phyloP scores from a whole-genome alignment of 2,329 filamentous ascomycete species.

The Blastomyces emzantsi region DNA sequence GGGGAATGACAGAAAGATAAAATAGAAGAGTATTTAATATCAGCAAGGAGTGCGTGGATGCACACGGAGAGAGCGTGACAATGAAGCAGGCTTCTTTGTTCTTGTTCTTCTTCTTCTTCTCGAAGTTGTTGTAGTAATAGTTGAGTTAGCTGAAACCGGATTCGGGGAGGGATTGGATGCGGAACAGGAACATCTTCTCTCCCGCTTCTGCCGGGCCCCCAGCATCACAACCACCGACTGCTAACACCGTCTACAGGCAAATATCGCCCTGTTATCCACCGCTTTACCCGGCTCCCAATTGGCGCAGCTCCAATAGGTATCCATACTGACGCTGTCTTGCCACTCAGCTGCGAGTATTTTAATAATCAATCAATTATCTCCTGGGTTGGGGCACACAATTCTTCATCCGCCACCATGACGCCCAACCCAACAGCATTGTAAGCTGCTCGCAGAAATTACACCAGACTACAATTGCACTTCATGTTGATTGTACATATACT shows the following conservation, averaged over 20 bases:
- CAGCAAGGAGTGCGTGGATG: background rate
- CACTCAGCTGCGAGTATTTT: background rate
- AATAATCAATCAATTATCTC: background rate
- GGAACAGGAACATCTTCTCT: slow-evolving; percentile 6
- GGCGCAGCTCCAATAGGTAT: background rate
- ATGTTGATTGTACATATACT: background rate
- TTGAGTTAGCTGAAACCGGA: background rate
- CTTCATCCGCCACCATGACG: slow-evolving; percentile 12
- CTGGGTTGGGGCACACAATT: background rate
- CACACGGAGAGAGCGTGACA: background rate
- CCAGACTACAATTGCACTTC: background rate
- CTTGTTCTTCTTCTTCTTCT: background rate
- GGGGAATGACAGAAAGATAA: background rate
- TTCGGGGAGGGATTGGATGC: background rate
- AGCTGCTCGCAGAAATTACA: slow-evolving; percentile 11
- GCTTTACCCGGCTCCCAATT: background rate
- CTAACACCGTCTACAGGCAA: background rate
- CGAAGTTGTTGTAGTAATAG: background rate
- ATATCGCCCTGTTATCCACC: background rate
- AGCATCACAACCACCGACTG: background rate
- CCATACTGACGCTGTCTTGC: background rate
- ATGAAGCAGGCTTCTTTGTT: background rate
- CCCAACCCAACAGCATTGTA: slow-evolving; percentile 30
- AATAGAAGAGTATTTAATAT: background rate
- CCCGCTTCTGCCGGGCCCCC: background rate